Evolutionary conservation across 2,329 filamentous ascomycete genomes (phyloP), one percentile per base, ranked within the genome.

Genomic region (Alternaria longipes): DNA sequence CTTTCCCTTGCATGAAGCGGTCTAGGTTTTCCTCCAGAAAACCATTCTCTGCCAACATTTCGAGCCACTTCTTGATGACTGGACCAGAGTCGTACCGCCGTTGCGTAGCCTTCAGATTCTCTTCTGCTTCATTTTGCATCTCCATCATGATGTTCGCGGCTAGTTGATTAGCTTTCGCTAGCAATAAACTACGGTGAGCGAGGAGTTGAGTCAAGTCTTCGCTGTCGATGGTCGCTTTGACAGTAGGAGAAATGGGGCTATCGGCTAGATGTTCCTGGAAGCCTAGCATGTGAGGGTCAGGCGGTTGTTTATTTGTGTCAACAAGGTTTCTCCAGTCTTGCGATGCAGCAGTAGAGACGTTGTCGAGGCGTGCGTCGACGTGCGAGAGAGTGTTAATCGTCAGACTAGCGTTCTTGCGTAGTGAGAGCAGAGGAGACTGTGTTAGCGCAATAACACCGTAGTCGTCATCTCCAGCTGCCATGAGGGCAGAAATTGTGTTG

Each of bases 401-500:
- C 18, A 74, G 58, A 4, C 79, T 76, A 60, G 85, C 59, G 73
- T 82, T 66, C 18, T 75, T 66, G 28, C 81, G 74, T 11, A 89
- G 80, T 3, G 79, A 75, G 12, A 80, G 70, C 2, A 91, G 77
- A 0, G 91, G 89, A 59, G 90, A 90, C 59, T 86, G 85, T 64
- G 90, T 90, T 2, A 97, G 80, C 24, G 92, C 89, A 50, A 97
- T 83, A 38, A 97, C 86, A 64, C 88, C 93, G 79, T 93, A 96
- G n/a, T 89, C 86, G 30, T 92, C 84, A 54, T 84, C 87, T 34
- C 87, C 88, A 63, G 87, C 86, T 62, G 84, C 78, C 85, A 96
- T 94, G 45, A 90, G 86, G 1, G 83, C 81, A 53, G 87, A 79
- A 55, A 97, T 90, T 8, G 89, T 85, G 0, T 87, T 85, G 53